phyloP scores from a whole-genome alignment of 208 protist genomes.

The Acanthamoeba royreba region DNA sequence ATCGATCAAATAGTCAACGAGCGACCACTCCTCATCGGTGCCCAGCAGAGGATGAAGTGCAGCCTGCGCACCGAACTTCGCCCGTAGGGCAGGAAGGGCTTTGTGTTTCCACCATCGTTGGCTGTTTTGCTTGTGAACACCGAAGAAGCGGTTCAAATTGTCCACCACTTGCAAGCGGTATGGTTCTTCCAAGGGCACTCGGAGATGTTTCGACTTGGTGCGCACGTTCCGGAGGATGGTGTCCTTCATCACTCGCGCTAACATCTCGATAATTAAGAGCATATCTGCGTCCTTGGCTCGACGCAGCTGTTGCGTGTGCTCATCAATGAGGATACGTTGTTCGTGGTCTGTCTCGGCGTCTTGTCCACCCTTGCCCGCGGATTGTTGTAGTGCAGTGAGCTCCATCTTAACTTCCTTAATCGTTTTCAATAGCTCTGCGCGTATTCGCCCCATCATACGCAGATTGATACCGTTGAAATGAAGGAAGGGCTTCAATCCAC shows the following conservation, averaged over 20 bases:
- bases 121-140: neutral
- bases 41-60: neutral
- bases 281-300: neutral
- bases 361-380: neutral
- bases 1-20: neutral
- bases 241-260: neutral
- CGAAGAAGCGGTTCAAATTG: constrained; percentile 54
- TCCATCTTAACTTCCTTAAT: too few relatives aligned
- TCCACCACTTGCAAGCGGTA: constrained; percentile 52
- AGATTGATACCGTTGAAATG: neutral
- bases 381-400: too few relatives aligned
- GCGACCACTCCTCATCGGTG: neutral
- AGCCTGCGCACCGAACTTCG: neutral
- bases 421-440: neutral
- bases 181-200: constrained; percentile 60
- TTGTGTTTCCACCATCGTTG: neutral
- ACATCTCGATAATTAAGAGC: neutral
- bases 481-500: neutral
- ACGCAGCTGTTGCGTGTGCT: neutral
- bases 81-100: neutral
- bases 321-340: neutral
- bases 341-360: neutral
- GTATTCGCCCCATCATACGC: neutral
- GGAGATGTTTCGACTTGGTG: neutral
- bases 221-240: neutral